phyloP scores from a whole-genome alignment of 768 basidiomycete species.

The Serendipita sp. region DNA sequence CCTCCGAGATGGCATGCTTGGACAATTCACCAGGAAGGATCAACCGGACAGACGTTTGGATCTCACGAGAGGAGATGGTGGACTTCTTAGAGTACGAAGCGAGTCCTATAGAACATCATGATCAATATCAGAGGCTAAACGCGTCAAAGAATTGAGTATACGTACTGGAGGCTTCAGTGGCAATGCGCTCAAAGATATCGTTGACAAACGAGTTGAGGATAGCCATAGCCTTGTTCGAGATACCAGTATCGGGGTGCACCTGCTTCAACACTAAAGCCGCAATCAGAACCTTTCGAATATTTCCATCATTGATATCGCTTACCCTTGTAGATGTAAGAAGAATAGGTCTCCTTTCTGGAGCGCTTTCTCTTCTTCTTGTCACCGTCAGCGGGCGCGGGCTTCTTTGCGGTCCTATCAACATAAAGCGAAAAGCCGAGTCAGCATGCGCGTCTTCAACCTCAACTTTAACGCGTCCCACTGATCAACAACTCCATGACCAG shows the following conservation, averaged over 20 bases:
- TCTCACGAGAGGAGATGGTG: constrained; percentile 95
- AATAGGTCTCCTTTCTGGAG: constrained; percentile 80
- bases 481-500: not conserved
- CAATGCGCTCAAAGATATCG: constrained; percentile 87
- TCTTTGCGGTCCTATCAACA: constrained; percentile 21
- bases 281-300: not conserved
- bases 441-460: not conserved
- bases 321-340: constrained; percentile 91
- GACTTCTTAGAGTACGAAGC: constrained; percentile 98
- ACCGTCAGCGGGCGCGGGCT: constrained; percentile 29
- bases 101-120: constrained; percentile 42
- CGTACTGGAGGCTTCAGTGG: constrained; percentile 75
- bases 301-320: not conserved
- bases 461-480: not conserved
- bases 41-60: constrained; percentile 88
- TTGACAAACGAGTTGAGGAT: constrained; percentile 88
- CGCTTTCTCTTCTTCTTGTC: constrained; percentile 85
- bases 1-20: constrained; percentile 98
- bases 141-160: constrained; percentile 4
- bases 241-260: constrained; percentile 96
- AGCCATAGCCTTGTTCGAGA: constrained; percentile 93
- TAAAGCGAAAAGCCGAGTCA: constrained; percentile 3
- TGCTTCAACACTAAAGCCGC: constrained; percentile 64
- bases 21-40: constrained; percentile 95
- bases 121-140: not conserved